Evolutionary conservation across 208 protist genomes (phyloP), one percentile per base, ranked within the genome.

Genomic region (Leishmania arabica): DNA sequence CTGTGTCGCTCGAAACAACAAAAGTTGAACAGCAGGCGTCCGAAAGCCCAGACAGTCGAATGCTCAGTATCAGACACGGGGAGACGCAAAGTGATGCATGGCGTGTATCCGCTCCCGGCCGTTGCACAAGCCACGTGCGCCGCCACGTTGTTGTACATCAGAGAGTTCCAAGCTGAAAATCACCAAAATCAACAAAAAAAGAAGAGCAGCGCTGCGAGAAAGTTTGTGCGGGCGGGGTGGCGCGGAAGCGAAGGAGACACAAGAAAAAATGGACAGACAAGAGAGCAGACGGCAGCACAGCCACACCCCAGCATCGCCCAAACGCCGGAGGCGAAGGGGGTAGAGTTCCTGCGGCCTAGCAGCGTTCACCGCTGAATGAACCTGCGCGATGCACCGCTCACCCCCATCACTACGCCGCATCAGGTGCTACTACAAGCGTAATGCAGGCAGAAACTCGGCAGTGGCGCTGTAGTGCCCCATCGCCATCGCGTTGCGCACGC

Each of bases 391-490:
- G 3, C 58, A 64, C 62, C 15, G 62, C 31, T 68, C 62, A 68
- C 7, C 4, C 11, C 11, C 9, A 34, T 19, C 62, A 45, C 31
- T 37, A 37, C 40, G 7, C 27, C 2, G 24, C 8, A 2, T 54
- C 17, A 4, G 51, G 13, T 27, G 11, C 8, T 27, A 71, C 9
- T 47, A 80, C 21, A 84, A 56, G 17, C 76, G 68, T 1, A 86
- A 60, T 21, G 37, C 60, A 7, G 77, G 78, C 47, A 86, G 42
- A 53, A 86, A 79, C 15, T 51, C 37, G 5, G 53, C 7, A 15
- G 82, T 82, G n/a, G 70, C 78, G 1, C 74, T 53, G 60, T 79
- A 78, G 49, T 86, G 82, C 45, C 73, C 24, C 53, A 72, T 68
- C 42, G 68, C 56, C 82, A 82, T 79, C 19, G 65, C 65, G 54